A percentile compares a stretch with the other conserved stretches of the same genome.
These are phyloP conservation scores for Backusella parvicylindrica DNA, from an alignment of 192 early-diverging fungal species.

Conservation along the genomic window DNA sequence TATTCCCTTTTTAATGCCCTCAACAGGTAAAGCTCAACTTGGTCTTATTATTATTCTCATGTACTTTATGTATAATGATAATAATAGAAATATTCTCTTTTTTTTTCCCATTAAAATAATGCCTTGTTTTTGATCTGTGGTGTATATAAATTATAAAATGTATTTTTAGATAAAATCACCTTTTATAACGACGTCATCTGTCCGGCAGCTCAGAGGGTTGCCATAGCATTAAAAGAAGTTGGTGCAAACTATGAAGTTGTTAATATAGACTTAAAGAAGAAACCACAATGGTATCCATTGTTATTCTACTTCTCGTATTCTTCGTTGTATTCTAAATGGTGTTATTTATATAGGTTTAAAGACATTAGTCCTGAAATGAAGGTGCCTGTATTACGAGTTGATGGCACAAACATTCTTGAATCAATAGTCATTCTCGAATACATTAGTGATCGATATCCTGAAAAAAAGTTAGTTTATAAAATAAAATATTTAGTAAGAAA, in stretches of 20 bases:
- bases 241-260: slow-evolving; percentile 48
- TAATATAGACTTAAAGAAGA: slow-evolving; percentile 65
- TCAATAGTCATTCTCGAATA: slow-evolving; percentile 63
- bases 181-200: slow-evolving; percentile 55
- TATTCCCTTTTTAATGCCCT: background rate
- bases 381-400: slow-evolving; percentile 58
- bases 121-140: no score
- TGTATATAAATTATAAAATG: no score
- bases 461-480: slow-evolving; percentile 31
- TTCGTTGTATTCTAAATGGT: no score
- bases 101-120: no score
- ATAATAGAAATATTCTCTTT: no score
- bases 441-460: slow-evolving; percentile 59
- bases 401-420: slow-evolving; percentile 58
- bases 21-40: background rate
- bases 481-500: no score
- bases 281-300: slow-evolving; percentile 61
- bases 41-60: no score
- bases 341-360: slow-evolving; percentile 30
- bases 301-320: no score
- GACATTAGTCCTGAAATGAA: slow-evolving; percentile 64
- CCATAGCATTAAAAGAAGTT: slow-evolving; percentile 59
- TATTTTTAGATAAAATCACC: slow-evolving; percentile 38
- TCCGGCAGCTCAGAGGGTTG: slow-evolving; percentile 67
- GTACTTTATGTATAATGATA: no score